Conservation (phyloP, 106 monocot species). For the Alisma plantagoaquatica region DNA sequence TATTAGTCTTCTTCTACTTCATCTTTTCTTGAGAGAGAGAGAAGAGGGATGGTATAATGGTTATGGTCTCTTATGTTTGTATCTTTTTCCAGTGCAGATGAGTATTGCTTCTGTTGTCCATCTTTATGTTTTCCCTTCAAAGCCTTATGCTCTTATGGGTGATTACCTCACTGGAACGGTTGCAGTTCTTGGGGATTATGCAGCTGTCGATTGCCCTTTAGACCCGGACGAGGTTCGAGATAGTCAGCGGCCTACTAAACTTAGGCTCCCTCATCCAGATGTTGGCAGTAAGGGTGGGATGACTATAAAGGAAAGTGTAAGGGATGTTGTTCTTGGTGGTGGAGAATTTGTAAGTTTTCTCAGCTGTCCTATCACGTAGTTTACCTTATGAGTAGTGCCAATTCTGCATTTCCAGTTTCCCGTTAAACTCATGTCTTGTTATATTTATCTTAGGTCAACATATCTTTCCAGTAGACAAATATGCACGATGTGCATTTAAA, state of each 20-base stretch:
- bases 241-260: slow-evolving; percentile 60
- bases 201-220: slow-evolving; percentile 52
- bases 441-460: too few species aligned
- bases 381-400: too few species aligned
- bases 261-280: too few species aligned
- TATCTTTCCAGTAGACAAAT: neutral
- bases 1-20: too few species aligned
- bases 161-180: slow-evolving; percentile 43
- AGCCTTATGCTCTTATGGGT: slow-evolving; percentile 71
- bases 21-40: too few species aligned
- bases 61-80: too few species aligned
- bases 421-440: neutral
- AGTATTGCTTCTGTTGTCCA: slow-evolving; percentile 71
- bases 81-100: slow-evolving; percentile 74
- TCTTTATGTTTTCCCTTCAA: slow-evolving; percentile 76
- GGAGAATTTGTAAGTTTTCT: slow-evolving; percentile 92
- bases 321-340: slow-evolving; percentile 80
- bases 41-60: too few species aligned
- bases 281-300: slow-evolving; percentile 34
- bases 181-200: slow-evolving; percentile 81
- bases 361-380: too few species aligned
- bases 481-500: neutral
- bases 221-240: slow-evolving; percentile 86
- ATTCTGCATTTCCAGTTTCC: too few species aligned
- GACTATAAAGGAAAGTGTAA: slow-evolving; percentile 62